Percentiles rank a stretch among this genome's conserved stretches.
These are phyloP conservation scores for Diplodia intermedia DNA, from an alignment of 2,329 filamentous ascomycete species.

Conservation along the genomic window DNA sequence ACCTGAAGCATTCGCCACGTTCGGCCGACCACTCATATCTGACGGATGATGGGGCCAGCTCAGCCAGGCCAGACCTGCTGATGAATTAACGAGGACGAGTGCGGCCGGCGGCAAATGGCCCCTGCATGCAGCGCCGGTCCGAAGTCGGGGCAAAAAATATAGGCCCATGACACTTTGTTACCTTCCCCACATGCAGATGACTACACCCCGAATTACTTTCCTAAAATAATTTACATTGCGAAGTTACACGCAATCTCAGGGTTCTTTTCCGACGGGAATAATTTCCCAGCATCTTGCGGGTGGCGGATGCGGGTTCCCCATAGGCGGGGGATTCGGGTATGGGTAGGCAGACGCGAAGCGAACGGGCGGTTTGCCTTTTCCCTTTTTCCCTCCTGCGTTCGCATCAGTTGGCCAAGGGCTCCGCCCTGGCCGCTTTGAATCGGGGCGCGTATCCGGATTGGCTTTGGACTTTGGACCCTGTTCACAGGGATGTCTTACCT, in stretches of 20 bases:
- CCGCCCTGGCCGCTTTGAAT: neutral
- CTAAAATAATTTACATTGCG: constrained; percentile 14
- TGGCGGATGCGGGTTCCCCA: neutral
- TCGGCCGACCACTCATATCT: constrained; percentile 16
- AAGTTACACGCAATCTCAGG: neutral
- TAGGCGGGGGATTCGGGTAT: neutral
- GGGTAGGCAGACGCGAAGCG: neutral
- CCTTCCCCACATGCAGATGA: constrained; percentile 12
- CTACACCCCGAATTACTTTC: neutral
- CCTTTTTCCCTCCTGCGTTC: neutral
- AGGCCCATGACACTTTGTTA: neutral
- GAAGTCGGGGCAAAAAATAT: constrained; percentile 17
- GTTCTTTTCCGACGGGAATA: neutral
- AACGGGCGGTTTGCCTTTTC: neutral
- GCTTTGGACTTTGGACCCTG: neutral
- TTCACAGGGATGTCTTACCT: neutral
- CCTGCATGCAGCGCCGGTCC: constrained; percentile 5
- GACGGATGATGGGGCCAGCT: neutral
- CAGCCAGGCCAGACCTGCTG: constrained; percentile 16
- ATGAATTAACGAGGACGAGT: constrained; percentile 12
- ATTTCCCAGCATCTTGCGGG: neutral
- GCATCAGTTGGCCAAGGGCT: neutral
- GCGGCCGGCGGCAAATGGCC: neutral
- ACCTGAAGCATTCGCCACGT: constrained; percentile 24
- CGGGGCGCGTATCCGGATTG: neutral